Evolutionary conservation across 1,139 yeast genomes (phyloP).

Genomic region (Sugiyamaella xylanicola): DNA sequence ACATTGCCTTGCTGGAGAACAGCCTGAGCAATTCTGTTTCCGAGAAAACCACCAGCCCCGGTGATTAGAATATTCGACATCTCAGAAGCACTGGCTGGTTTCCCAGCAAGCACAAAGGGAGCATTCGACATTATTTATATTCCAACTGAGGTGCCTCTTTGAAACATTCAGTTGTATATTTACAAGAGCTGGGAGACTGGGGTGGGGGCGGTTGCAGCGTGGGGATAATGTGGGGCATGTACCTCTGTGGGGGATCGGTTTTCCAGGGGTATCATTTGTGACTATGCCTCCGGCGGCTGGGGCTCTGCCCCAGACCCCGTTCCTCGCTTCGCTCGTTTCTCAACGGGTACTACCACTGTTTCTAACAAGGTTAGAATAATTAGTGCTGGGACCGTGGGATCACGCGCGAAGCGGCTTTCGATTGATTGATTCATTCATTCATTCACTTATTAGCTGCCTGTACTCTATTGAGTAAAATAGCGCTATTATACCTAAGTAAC

Average conservation of each 20-base stretch:
- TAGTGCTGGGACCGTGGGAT: too few relatives aligned
- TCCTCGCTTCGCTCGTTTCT: too few relatives aligned
- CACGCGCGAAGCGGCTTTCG: too few relatives aligned
- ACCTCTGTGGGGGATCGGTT: not conserved
- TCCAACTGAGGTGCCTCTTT: not conserved
- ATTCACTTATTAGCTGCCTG: too few relatives aligned
- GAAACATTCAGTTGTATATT: not conserved
- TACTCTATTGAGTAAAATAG: too few relatives aligned
- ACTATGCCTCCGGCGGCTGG: too few relatives aligned
- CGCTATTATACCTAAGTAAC: too few relatives aligned
- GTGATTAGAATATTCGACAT: conserved; percentile 25
- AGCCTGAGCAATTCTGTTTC: conserved; percentile 29
- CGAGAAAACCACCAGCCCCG: conserved; percentile 33
- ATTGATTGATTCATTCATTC: too few relatives aligned
- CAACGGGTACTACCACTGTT: too few relatives aligned
- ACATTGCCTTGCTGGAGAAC: conserved; percentile 24
- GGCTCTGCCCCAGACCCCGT: too few relatives aligned
- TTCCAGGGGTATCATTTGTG: too few relatives aligned
- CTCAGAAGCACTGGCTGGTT: not conserved
- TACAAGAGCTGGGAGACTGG: not conserved
- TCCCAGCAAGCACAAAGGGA: not conserved
- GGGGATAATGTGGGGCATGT: conserved; percentile 4
- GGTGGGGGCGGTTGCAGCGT: conserved; percentile 4
- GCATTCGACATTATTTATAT: conserved; percentile 5
- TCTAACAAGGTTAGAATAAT: too few relatives aligned